Conservation (phyloP, 352 stramenopile species). For the Peronospora tabacina region DNA sequence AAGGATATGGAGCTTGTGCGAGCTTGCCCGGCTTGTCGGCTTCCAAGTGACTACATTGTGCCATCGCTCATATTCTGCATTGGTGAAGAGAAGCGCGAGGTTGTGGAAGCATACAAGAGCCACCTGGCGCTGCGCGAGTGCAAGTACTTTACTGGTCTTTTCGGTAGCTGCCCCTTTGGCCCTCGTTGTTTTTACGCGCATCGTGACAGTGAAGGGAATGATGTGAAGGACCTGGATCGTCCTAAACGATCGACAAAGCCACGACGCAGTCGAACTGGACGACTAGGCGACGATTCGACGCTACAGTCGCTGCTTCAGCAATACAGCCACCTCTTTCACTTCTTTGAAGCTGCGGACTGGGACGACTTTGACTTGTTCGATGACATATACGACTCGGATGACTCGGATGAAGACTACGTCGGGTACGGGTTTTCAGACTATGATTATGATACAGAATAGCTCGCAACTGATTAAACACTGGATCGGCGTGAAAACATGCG, state of each 20-base stretch:
- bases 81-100: constrained; percentile 44
- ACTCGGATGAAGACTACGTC: constrained; percentile 26
- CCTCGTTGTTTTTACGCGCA: constrained; percentile 75
- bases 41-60: constrained; percentile 73
- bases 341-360: constrained; percentile 57
- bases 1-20: constrained; percentile 67
- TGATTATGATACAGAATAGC: constrained; percentile 27
- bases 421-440: constrained; percentile 22
- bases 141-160: constrained; percentile 69
- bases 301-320: constrained; percentile 45
- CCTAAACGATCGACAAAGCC: constrained; percentile 33
- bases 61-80: constrained; percentile 69
- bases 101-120: constrained; percentile 64
- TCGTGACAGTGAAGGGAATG: constrained; percentile 40
- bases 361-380: constrained; percentile 34
- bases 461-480: background rate
- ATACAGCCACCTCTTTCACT: constrained; percentile 59
- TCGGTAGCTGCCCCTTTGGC: constrained; percentile 67
- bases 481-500: background rate
- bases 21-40: constrained; percentile 52
- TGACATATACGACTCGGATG: constrained; percentile 21
- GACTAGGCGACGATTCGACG: constrained; percentile 21
- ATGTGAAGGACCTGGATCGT: constrained; percentile 63
- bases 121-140: constrained; percentile 67
- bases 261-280: constrained; percentile 13